Conservation (phyloP, 2,329 filamentous ascomycete genomes). For the Juglanconis oblonga region DNA sequence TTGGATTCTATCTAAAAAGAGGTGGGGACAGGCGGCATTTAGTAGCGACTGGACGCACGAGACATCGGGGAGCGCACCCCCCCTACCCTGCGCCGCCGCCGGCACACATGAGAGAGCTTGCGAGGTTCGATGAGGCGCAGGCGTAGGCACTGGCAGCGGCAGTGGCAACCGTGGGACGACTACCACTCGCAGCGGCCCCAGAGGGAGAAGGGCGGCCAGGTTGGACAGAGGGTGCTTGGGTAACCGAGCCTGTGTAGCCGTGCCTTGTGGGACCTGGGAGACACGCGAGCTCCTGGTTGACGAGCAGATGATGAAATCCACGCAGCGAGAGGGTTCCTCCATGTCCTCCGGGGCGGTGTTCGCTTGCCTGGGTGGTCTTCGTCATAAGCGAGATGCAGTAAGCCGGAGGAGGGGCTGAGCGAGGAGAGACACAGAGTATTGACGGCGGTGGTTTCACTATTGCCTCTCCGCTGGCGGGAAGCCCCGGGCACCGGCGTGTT, state of each 20-base stretch:
- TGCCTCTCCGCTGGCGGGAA: neutral
- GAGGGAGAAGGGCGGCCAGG: slow-evolving; percentile 20
- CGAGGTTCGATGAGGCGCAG: neutral
- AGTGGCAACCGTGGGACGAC: neutral
- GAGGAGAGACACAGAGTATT: neutral
- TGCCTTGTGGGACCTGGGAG: slow-evolving; percentile 28
- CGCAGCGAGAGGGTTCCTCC: neutral
- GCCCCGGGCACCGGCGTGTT: neutral
- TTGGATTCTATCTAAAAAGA: slow-evolving; percentile 31
- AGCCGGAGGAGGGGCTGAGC: neutral
- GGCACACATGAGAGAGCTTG: neutral
- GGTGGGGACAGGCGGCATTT: slow-evolving; percentile 26
- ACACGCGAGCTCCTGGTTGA: slow-evolving; percentile 23
- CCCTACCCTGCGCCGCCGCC: neutral
- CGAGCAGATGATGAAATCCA: slow-evolving; percentile 20
- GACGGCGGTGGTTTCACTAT: too few relatives aligned
- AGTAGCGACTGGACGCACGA: slow-evolving; percentile 36
- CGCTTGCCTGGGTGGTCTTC: neutral
- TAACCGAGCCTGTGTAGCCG: slow-evolving; percentile 23
- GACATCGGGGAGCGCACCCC: slow-evolving; percentile 10
- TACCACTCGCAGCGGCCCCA: neutral
- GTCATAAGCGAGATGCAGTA: neutral
- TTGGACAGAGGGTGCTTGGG: slow-evolving; percentile 25
- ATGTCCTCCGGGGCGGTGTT: neutral
- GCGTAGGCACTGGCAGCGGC: neutral